Conservation (phyloP, 2,329 filamentous ascomycete species). For the Colletotrichum australisinense region DNA sequence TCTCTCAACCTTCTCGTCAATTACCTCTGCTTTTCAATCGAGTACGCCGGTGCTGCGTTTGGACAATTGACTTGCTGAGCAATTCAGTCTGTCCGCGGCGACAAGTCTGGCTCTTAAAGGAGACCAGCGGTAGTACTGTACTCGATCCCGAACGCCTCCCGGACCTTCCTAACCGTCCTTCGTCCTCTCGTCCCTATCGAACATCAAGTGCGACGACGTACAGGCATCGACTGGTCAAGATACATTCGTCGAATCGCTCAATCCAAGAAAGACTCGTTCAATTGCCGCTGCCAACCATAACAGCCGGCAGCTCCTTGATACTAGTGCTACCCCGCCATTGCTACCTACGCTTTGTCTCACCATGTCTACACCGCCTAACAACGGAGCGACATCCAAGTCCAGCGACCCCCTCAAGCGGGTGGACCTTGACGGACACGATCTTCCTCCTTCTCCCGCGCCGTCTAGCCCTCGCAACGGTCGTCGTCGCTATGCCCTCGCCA, state of each 20-base stretch:
- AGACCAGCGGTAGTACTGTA: slow-evolving; percentile 38
- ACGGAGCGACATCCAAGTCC: slow-evolving; percentile 19
- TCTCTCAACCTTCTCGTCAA: neutral
- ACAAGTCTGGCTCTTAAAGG: slow-evolving; percentile 37
- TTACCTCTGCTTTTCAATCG: slow-evolving; percentile 27
- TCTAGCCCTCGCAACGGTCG: slow-evolving; percentile 89
- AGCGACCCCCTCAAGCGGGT: slow-evolving; percentile 65
- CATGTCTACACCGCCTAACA: slow-evolving; percentile 35
- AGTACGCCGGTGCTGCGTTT: slow-evolving; percentile 38
- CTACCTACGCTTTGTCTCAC: slow-evolving; percentile 1
- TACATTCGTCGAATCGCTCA: neutral
- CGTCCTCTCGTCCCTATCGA: neutral
- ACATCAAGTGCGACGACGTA: neutral
- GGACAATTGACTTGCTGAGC: slow-evolving; percentile 36
- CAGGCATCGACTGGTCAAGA: neutral
- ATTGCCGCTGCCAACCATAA: neutral
- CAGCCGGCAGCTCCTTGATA: neutral
- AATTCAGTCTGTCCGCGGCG: slow-evolving; percentile 37
- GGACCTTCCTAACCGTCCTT: neutral
- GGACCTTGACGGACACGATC: slow-evolving; percentile 84
- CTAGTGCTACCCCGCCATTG: slow-evolving; percentile 2
- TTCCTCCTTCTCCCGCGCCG: slow-evolving; percentile 92
- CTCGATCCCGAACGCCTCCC: slow-evolving; percentile 14
- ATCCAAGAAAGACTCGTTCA: neutral
- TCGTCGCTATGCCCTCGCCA: slow-evolving; percentile 89